Evolutionary conservation across 371 early-diverging fungal genomes (phyloP), one percentile per base, ranked within the genome.

Genomic region (Lichtheimia hyalospora): DNA sequence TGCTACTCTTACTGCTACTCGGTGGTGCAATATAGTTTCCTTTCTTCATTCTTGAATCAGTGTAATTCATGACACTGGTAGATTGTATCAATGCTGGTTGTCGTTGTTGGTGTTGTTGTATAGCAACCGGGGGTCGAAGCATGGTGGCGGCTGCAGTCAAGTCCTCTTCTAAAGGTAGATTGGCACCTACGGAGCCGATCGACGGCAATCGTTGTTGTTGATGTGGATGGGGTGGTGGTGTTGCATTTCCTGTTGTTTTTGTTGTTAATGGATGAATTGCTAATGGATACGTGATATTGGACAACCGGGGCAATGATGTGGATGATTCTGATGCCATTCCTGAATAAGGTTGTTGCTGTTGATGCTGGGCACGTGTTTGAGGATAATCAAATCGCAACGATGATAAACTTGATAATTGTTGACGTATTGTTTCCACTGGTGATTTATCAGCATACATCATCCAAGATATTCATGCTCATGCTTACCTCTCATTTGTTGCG

Each of bases 151-250:
- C 34, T 34, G 34, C 10, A 2, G 6, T 34, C 34, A 34, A 34
- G 10, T 34, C 34, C 34, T 34, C 34, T 10, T 34, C 34, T 34
- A 34, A 34, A 34, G n/a, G 6, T 2, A 58, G 12, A 15, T 58
- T 50, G 49, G 41, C n/a, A 44, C 49, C 21, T 15, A 58, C 48
- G 14, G 39, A 23, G 16, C 51, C 27, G 15, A 58, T 58, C 6
- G 58, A 50, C 13, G 58, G 58, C 4, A 58, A 28, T 2, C 58
- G 57, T 46, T n/a, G 21, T 24, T 18, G 54, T 21, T 43, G 54
- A 8, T 39, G 53, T 15, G 18, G 20, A 20, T 21, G 53, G 5
- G 8, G 41, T 14, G 16, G 20, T 16, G 10, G 7, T 21, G 15
- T 16, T 3, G 20, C 8, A 5, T 23, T 51, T 27, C 51, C n/a